Conservation (phyloP, 441 rosid species). For the Lepidium campestre region DNA sequence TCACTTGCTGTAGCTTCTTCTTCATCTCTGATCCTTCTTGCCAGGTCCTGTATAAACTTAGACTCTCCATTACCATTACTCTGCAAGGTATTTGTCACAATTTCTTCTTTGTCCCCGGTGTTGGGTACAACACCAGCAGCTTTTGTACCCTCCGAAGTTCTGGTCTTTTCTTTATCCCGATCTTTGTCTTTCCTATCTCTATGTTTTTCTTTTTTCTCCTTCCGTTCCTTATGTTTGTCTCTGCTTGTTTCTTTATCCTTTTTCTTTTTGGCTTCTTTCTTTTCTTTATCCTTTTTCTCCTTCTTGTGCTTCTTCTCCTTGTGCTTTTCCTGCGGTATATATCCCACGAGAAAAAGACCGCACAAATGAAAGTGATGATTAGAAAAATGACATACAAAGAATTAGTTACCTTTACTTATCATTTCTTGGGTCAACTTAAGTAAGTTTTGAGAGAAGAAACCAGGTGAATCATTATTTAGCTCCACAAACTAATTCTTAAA, state of each 20-base stretch:
- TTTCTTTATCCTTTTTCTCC: conserved; percentile 49
- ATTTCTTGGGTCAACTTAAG: background rate
- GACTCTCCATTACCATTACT: conserved; percentile 35
- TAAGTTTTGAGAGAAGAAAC: background rate
- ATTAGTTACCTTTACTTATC: background rate
- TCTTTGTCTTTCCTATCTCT: conserved; percentile 37
- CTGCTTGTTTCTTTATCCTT: conserved; percentile 51
- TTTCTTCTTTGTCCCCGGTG: conserved; percentile 29
- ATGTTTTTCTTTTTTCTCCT: conserved; percentile 46
- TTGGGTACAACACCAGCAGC: conserved; percentile 25
- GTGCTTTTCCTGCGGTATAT: conserved; percentile 43
- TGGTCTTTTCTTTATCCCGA: conserved; percentile 31
- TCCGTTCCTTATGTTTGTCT: conserved; percentile 48
- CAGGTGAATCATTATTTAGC: background rate
- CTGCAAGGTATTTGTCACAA: conserved; percentile 24
- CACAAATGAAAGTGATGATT: background rate
- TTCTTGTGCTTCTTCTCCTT: conserved; percentile 59
- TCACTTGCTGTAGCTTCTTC: conserved; percentile 51
- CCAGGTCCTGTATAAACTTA: conserved; percentile 44
- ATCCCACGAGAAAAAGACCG: conserved; percentile 1
- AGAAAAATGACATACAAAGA: background rate
- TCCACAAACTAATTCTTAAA: background rate
- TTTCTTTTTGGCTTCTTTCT: conserved; percentile 46
- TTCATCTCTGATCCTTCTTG: conserved; percentile 49
- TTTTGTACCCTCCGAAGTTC: conserved; percentile 19